Evolutionary conservation across 345 rosid genomes (phyloP).

Genomic region (Lepidium sativum): DNA sequence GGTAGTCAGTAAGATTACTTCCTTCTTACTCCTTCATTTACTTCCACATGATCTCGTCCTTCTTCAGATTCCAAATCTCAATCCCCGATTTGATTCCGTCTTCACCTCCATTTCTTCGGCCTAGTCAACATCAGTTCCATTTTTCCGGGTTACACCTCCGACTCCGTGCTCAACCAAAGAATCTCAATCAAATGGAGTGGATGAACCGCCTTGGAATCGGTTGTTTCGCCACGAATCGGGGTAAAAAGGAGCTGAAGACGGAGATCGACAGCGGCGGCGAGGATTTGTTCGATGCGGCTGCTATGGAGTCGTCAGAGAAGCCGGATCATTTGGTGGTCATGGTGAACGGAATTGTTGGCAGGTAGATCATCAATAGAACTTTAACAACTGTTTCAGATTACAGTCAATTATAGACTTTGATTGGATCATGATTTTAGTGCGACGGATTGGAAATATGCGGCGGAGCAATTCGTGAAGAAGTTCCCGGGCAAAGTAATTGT

Average conservation of each 20-base stretch:
- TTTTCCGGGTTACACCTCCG: background rate
- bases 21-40: background rate
- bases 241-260: constrained; percentile 28
- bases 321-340: constrained; percentile 76
- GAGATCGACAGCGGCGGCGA: constrained; percentile 64
- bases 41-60: constrained; percentile 43
- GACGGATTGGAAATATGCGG: constrained; percentile 89
- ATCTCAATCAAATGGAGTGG: constrained; percentile 30
- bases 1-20: background rate
- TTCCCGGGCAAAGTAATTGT: constrained; percentile 76
- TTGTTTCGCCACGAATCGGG: constrained; percentile 38
- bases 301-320: constrained; percentile 23
- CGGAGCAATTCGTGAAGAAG: constrained; percentile 76
- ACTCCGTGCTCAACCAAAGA: constrained; percentile 11
- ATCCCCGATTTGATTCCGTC: constrained; percentile 1
- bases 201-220: constrained; percentile 32
- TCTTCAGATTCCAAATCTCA: constrained; percentile 17
- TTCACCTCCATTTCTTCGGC: constrained; percentile 3
- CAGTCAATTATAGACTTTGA: background rate
- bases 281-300: constrained; percentile 40
- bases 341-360: constrained; percentile 82
- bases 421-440: constrained; percentile 37
- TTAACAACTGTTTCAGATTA: background rate
- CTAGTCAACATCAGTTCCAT: constrained; percentile 7
- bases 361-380: constrained; percentile 27